Base-by-base conservation (phyloP, 2,329 filamentous ascomycete genomes). In the Monosporascus sp. region DNA sequence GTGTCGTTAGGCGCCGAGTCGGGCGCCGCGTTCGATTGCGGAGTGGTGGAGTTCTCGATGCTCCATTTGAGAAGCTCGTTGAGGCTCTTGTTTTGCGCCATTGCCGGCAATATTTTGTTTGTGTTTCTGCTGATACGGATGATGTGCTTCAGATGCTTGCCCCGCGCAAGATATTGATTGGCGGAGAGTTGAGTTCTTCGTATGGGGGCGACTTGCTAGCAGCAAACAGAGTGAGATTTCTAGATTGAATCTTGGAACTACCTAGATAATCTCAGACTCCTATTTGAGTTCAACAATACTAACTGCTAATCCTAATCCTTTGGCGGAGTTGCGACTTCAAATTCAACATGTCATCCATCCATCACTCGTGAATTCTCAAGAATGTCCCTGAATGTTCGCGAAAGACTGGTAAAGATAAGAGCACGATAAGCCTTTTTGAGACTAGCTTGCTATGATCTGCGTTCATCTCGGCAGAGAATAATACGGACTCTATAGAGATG, bases 1-100 rank as follows among this genome's bases (percentile, higher is more conserved):
- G 40, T 44, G 50, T 22, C 20, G 20, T 40, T 44, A 44, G 48
- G 9, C 11, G 31, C 31, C 2, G 31, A 35, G 31, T 35, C 31
- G 11, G 31, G 31, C 31, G 9, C 11, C 31, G 31, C 11, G 43
- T 43, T 47, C 4, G 43, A 28, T 28, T 22, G 11, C 5, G 51
- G 8, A 1, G 31, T 17, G 15, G 60, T 53, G 20, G 74, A 71
- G 68, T 80, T 77, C 64, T 80, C 73, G 63, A 81, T 78, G 63
- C 85, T 79, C 89, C 89, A 94, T 80, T 88, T 87, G 56, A 94
- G 83, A 70, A 93, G 85, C 52, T 84, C 80, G 74, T 89, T 91
- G 68, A 93, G 79, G 60, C 79, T 71, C 54, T 78, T 70, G 79
- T 84, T 72, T 81, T 78, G 78, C 78, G 67, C 70, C 77, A 65